Evolutionary conservation across 345 rosid genomes (phyloP), one percentile per base, ranked within the genome.

Genomic region (Draba incana): DNA sequence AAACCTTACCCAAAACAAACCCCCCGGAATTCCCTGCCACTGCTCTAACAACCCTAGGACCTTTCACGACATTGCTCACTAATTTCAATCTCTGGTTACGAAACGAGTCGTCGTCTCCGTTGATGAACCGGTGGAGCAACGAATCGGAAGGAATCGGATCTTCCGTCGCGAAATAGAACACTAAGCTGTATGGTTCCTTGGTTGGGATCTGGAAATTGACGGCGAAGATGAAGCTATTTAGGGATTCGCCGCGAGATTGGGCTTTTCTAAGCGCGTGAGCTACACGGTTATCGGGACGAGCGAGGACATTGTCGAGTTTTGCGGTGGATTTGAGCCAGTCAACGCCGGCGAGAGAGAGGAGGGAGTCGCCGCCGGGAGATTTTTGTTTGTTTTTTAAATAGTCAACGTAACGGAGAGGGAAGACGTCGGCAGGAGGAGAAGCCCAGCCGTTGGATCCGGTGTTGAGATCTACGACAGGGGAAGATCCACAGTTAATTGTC

Each of bases 401-500:
- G 53, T 57, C 52, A 16, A 30, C 33, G 12, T 91, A 80, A 44
- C 98, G 91, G 67, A 92, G 81, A 41, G 80, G 64, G 84, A 92
- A 92, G 15, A 84, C 69, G 12, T 86, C 67, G 6, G 87, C 90
- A 7, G 96, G 92, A 3, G 98, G 96, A 5, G 98, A 79, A 2
- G 95, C 87, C 96, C 90, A 92, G 28, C 98, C 96, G 71, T 89
- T 85, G 68, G 53, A 30, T 24, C 97, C 92, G n/a, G 74, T 51
- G 25, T 88, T 68, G 39, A 86, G 89, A 77, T 91, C 89, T 1
- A 88, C 91, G 44, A n/a, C 82, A 37, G 61, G 83, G 25, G 86
- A 68, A 13, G 96, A 74, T 4, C 98, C 98, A 33, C 96, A 95
- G 53, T 79, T 60, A 75, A 81, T 75, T 8, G 86, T 54, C 15